These are phyloP conservation scores for Ganoderma lingzhi DNA, from an alignment of 1,284 basidiomycete genomes.

Conservation along the genomic window DNA sequence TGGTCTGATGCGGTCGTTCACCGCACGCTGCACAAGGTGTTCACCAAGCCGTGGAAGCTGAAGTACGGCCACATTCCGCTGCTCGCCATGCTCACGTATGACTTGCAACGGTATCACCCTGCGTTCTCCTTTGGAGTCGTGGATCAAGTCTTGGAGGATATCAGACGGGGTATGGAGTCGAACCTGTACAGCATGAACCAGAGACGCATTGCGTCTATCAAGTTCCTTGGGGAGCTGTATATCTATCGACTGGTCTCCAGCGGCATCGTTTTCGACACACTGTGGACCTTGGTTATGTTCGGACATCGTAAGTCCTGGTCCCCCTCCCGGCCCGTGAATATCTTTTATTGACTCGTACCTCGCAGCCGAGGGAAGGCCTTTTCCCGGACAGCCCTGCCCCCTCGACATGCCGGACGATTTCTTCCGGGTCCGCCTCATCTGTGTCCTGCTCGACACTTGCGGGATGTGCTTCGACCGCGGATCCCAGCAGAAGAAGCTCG, in stretches of 20 bases:
- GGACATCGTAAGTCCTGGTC: conserved; percentile 82
- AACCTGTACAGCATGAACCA: conserved; percentile 98
- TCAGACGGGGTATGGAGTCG: conserved; percentile 90
- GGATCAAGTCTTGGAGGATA: conserved; percentile 94
- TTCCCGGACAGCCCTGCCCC: conserved; percentile 80
- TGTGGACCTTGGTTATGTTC: conserved; percentile 97
- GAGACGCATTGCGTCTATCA: conserved; percentile 88
- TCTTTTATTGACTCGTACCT: conserved; percentile 24
- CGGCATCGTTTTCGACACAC: conserved; percentile 89
- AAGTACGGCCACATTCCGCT: conserved; percentile 91
- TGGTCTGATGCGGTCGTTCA: conserved; percentile 84
- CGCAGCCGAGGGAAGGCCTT: conserved; percentile 86
- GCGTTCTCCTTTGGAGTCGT: conserved; percentile 90
- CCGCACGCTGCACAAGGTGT: conserved; percentile 75
- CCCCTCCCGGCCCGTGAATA: conserved; percentile 2
- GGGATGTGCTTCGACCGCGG: conserved; percentile 98
- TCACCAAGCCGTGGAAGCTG: conserved; percentile 97
- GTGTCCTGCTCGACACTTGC: conserved; percentile 93
- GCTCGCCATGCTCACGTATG: conserved; percentile 94
- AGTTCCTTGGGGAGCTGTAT: conserved; percentile 97
- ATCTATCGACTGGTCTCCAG: conserved; percentile 96
- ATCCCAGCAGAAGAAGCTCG: conserved; percentile 89
- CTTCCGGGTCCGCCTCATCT: conserved; percentile 93
- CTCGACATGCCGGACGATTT: conserved; percentile 96
- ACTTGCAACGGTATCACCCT: conserved; percentile 92